phyloP scores from a whole-genome alignment of 2,329 filamentous ascomycete species.

The Colletotrichum viniferum region DNA sequence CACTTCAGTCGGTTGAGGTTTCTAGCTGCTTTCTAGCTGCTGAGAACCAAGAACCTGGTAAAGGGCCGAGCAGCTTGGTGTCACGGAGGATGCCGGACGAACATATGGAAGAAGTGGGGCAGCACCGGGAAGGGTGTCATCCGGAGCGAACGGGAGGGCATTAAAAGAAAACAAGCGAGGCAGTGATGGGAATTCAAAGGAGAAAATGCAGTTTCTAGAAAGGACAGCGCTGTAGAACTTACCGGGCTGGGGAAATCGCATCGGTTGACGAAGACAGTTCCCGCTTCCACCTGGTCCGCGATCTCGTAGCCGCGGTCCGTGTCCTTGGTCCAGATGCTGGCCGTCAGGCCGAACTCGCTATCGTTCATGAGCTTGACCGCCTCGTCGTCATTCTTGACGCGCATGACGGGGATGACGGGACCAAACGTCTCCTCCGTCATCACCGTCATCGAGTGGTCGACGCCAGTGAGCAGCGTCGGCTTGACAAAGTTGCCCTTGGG shows the following conservation, averaged over 20 bases:
- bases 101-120: neutral
- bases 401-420: conserved; percentile 88
- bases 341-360: conserved; percentile 90
- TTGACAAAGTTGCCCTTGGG: conserved; percentile 86
- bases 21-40: neutral
- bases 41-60: neutral
- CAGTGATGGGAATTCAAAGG: neutral
- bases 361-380: conserved; percentile 91
- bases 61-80: neutral
- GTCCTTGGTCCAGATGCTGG: conserved; percentile 98
- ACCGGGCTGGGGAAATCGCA: conserved; percentile 92
- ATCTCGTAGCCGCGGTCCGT: conserved; percentile 75
- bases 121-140: conserved; percentile 1
- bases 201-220: neutral
- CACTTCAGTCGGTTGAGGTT: neutral
- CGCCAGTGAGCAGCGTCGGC: conserved; percentile 80
- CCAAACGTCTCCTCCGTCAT: conserved; percentile 97
- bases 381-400: conserved; percentile 80
- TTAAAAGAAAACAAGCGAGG: neutral
- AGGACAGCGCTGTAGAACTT: conserved; percentile 43
- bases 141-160: neutral
- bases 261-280: conserved; percentile 95
- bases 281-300: conserved; percentile 82
- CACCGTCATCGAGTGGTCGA: conserved; percentile 82
- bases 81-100: neutral